Conservation (phyloP, 208 protist species). For the Trypanosoma boissoni region DNA sequence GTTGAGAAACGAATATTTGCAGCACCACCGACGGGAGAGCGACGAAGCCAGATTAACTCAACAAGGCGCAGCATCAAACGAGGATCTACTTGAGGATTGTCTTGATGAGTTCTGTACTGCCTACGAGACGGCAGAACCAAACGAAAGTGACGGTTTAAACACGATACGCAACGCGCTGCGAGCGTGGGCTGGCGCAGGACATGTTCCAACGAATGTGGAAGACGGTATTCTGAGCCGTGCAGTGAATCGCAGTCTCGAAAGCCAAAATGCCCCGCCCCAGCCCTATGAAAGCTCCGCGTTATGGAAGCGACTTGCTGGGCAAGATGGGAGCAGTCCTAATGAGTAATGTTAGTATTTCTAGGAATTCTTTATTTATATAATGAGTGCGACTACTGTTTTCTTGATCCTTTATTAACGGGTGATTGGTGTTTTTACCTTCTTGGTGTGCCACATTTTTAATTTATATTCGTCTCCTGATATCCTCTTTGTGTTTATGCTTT, state of each 20-base stretch:
- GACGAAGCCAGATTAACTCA: background rate
- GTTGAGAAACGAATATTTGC: constrained; percentile 5
- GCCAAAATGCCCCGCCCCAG: background rate
- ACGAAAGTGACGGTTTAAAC: background rate
- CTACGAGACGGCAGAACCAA: background rate
- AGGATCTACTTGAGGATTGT: constrained; percentile 29
- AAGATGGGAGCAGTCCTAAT: background rate
- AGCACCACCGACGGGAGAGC: constrained; percentile 13
- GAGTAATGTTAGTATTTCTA: too few species aligned
- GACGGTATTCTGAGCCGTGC: constrained; percentile 11
- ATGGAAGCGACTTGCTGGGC: constrained; percentile 10
- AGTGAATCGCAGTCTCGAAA: constrained; percentile 5
- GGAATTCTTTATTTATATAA: too few species aligned
- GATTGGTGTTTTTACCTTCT: too few species aligned
- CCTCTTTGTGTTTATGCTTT: too few species aligned
- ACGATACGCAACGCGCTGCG: constrained; percentile 1
- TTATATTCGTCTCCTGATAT: too few species aligned
- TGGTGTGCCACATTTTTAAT: too few species aligned
- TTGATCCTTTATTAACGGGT: too few species aligned
- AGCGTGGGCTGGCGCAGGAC: constrained; percentile 5
- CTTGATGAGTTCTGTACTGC: constrained; percentile 25
- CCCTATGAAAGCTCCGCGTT: background rate
- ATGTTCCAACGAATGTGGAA: constrained; percentile 1
- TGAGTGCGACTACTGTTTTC: too few species aligned
- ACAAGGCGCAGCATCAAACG: constrained; percentile 1